Percentiles rank a stretch among this genome's conserved stretches.
Evolutionary conservation across 2,329 filamentous ascomycete genomes (phyloP).

Genomic region (Phaeosphaeriaceae sp.): DNA sequence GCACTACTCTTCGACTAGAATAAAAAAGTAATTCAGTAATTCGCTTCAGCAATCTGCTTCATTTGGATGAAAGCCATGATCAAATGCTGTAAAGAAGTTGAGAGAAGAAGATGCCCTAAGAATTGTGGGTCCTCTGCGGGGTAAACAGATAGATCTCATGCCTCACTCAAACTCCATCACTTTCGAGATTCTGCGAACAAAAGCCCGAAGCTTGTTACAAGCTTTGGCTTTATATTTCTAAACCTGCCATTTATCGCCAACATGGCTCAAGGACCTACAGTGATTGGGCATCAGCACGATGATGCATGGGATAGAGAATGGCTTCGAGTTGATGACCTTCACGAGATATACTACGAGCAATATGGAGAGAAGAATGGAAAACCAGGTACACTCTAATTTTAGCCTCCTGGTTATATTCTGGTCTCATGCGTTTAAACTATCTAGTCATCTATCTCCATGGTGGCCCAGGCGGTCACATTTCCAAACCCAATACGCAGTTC

Average conservation of each 20-base stretch:
- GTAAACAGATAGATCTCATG: no score
- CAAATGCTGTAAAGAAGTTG: no score
- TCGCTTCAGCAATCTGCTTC: no score
- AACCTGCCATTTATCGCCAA: no score
- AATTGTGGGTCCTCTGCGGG: no score
- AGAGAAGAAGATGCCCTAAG: no score
- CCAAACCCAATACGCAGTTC: constrained; percentile 47
- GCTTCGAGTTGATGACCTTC: constrained; percentile 43
- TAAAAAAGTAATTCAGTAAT: background rate
- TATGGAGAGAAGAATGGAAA: constrained; percentile 49
- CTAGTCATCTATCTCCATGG: constrained; percentile 53
- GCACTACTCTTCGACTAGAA: constrained; percentile 15
- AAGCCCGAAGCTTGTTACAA: no score
- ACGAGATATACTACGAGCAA: constrained; percentile 49
- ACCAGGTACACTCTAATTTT: constrained; percentile 37
- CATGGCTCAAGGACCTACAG: background rate
- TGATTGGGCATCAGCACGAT: constrained; percentile 38
- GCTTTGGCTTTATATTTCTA: no score
- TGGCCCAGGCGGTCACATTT: constrained; percentile 50
- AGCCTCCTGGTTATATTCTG: background rate
- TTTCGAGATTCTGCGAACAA: no score
- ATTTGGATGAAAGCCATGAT: no score
- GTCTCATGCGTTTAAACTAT: background rate
- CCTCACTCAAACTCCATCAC: no score
- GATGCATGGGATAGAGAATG: constrained; percentile 44